Conservation (phyloP, 257 asterid species). For the Capsicum baccatum region DNA sequence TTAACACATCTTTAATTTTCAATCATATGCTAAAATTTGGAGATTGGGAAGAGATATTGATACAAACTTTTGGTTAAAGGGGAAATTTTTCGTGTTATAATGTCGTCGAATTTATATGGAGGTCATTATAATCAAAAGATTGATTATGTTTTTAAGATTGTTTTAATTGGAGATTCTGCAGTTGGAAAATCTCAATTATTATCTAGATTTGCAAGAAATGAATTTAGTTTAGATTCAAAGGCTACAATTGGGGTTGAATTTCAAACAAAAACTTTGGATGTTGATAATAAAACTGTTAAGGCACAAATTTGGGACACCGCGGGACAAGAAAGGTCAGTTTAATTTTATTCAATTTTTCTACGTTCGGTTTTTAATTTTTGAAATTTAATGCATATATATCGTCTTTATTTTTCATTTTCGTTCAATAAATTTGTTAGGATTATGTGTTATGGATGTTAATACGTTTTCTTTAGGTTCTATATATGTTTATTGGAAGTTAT, state of each 20-base stretch:
- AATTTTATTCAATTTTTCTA: not conserved
- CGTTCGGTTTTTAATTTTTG: not conserved
- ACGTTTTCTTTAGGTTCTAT: not conserved
- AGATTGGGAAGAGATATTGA: slow-evolving; percentile 27
- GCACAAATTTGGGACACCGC: slow-evolving; percentile 98
- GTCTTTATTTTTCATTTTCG: not conserved
- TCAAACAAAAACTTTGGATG: slow-evolving; percentile 74
- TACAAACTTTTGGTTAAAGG: slow-evolving; percentile 25
- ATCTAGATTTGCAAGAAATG: slow-evolving; percentile 86
- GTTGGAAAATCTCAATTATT: slow-evolving; percentile 89
- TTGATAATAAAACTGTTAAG: slow-evolving; percentile 79
- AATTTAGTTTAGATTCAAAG: slow-evolving; percentile 80
- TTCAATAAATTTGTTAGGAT: not conserved
- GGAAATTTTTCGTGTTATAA: slow-evolving; percentile 33
- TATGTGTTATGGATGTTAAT: not conserved
- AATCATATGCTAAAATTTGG: not conserved
- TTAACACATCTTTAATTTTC: not conserved
- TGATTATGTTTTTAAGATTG: slow-evolving; percentile 86
- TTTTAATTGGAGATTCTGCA: slow-evolving; percentile 84
- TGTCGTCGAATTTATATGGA: slow-evolving; percentile 74
- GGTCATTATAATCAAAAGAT: slow-evolving; percentile 74
- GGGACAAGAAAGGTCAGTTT: slow-evolving; percentile 80
- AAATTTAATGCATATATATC: not conserved
- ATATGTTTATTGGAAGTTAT: not conserved
- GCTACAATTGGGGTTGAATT: slow-evolving; percentile 93